Percentiles rank a stretch among this genome's conserved stretches.
Conservation (phyloP, 176 grass and related monocot genomes). For the Musa acuminata region DNA sequence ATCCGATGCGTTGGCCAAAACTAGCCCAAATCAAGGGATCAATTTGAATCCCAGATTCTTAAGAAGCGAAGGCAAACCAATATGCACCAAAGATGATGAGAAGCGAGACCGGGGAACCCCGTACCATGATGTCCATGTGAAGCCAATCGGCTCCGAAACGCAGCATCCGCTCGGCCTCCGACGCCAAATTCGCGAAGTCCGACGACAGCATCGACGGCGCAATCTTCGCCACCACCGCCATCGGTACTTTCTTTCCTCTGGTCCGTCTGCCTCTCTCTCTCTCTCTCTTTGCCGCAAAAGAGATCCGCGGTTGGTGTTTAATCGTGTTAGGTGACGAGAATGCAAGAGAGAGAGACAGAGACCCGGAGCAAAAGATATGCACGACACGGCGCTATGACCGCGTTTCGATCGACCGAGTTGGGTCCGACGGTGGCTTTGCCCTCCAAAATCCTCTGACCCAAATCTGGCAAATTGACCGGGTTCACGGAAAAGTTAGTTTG, state of each 20-base stretch:
- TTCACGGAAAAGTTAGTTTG: too few relatives aligned
- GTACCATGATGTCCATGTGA: slow-evolving; percentile 99
- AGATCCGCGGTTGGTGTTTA: too few relatives aligned
- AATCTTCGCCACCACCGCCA: slow-evolving; percentile 43
- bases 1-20: not conserved
- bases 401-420: too few relatives aligned
- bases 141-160: slow-evolving; percentile 95
- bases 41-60: too few relatives aligned
- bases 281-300: too few relatives aligned
- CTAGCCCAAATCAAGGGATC: not conserved
- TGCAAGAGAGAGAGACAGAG: not conserved
- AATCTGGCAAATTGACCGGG: too few relatives aligned
- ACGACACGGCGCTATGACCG: too few relatives aligned
- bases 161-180: slow-evolving; percentile 70
- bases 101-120: not conserved
- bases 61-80: not conserved
- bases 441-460: too few relatives aligned
- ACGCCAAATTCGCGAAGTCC: slow-evolving; percentile 65
- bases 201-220: slow-evolving; percentile 93
- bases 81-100: not conserved
- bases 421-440: too few relatives aligned
- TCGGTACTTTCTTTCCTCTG: not conserved
- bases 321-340: too few relatives aligned
- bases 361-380: too few relatives aligned
- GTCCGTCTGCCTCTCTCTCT: too few relatives aligned